phyloP scores from a whole-genome alignment of 495 filamentous ascomycete species.

The Lophiostoma macrostomum region DNA sequence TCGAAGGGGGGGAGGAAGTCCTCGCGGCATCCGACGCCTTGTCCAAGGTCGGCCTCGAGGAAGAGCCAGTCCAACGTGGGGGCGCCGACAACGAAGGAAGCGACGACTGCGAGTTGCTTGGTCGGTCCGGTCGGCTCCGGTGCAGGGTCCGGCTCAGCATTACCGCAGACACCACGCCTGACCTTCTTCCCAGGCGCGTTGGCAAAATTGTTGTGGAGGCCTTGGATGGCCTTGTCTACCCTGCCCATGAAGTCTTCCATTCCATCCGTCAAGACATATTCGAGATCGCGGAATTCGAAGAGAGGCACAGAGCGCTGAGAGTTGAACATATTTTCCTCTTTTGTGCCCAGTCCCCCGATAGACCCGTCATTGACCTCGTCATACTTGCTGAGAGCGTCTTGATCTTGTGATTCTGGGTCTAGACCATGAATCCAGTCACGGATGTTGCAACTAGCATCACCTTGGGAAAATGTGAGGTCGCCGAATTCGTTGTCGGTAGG shows the following conservation, averaged over 20 bases:
- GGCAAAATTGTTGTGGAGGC: background rate
- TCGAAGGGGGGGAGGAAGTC: conserved; percentile 1
- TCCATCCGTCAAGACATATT: background rate
- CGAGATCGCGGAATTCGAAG: conserved; percentile 7
- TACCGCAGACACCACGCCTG: background rate
- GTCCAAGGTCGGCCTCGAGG: background rate
- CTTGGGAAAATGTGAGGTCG: conserved; percentile 3
- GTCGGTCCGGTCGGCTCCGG: background rate
- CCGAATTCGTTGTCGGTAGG: conserved; percentile 4
- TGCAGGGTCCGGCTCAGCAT: background rate
- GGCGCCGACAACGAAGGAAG: background rate
- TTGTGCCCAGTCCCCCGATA: background rate
- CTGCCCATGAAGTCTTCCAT: conserved; percentile 2
- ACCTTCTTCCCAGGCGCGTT: conserved; percentile 1
- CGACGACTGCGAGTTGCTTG: conserved; percentile 4
- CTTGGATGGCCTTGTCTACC: conserved; percentile 3
- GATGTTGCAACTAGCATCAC: conserved; percentile 1
- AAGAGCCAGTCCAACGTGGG: conserved; percentile 5
- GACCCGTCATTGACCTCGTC: conserved; percentile 1
- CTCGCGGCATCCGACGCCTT: conserved; percentile 1
- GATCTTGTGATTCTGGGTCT: background rate
- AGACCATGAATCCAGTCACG: conserved; percentile 7
- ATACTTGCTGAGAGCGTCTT: background rate
- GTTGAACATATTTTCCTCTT: conserved; percentile 2
- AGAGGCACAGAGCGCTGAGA: conserved; percentile 5